Evolutionary conservation across 805 yeast species (phyloP), one percentile per base, ranked within the genome.

Genomic region (Yarrowia sp.): DNA sequence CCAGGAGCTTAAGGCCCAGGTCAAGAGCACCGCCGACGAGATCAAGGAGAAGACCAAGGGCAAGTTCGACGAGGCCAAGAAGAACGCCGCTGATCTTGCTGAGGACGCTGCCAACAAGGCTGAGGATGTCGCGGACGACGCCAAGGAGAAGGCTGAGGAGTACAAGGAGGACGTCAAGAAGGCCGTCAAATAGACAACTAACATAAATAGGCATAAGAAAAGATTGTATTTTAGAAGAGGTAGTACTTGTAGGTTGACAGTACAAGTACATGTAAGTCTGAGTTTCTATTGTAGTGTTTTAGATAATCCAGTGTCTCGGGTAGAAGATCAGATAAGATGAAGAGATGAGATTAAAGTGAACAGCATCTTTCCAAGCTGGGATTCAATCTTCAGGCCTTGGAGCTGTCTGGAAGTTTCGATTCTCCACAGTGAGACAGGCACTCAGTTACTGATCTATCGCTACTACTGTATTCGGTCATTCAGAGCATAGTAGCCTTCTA

Each of bases 31-130:
- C 12, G 50, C 64, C 20, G 64, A 58, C 19, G 40, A 40, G 3
- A 58, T 58, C 64, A 58, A 58, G 64, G 64, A 58, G 49, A 58
- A 42, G 42, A 43, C 64, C 33, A 58, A 58, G 64, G 64, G 64
- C 64, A 58, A 58, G 50, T 58, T 58, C 13, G 50, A 42, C 5
- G 63, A 56, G 49, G 63, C 49, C 43, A 40, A 56, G 63, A 20
- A 56, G 49, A 17, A 10, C 6, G 63, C 38, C 9, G n/a, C 38
- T 15, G 49, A 17, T 40, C 36, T 24, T n/a, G 63, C 47, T 3
- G 49, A 56, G 7, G 64, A 58, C 10, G 64, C 44, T 43, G 49
- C 50, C 39, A 50, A 58, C 20, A 30, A 58, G 50, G 49, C 64
- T 43, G 50, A 42, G 61, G 44, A 53, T 15, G 60, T 39, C 10